Percentiles rank a stretch among this genome's conserved stretches.
Evolutionary conservation across 2,329 filamentous ascomycete genomes (phyloP).

Genomic region (Cercospora sojina): DNA sequence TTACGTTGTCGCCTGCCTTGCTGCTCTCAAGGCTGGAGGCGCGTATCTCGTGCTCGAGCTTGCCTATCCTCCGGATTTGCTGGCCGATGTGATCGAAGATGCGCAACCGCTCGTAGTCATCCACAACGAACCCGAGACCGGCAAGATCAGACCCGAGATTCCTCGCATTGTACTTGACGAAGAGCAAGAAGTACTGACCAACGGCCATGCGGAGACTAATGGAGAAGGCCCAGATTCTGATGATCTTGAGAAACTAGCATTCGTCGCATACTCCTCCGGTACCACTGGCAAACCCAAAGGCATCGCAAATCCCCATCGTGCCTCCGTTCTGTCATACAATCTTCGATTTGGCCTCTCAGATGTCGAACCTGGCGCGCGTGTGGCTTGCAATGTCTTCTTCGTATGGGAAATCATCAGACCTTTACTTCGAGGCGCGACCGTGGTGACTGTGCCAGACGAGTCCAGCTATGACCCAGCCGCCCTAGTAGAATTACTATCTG

Average conservation of each 20-base stretch:
- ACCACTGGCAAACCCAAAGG: constrained; percentile 79
- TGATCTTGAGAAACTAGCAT: constrained; percentile 71
- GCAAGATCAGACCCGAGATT: constrained; percentile 62
- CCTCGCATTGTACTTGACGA: constrained; percentile 67
- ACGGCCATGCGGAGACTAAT: constrained; percentile 33
- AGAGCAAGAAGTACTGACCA: constrained; percentile 35
- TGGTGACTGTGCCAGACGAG: constrained; percentile 72
- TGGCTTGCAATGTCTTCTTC: constrained; percentile 87
- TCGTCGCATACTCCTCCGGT: constrained; percentile 78
- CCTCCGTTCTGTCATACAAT: constrained; percentile 71
- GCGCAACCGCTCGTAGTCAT: constrained; percentile 69
- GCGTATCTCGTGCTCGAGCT: constrained; percentile 79
- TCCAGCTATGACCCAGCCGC: constrained; percentile 74
- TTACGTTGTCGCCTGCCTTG: constrained; percentile 76
- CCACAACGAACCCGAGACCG: constrained; percentile 63
- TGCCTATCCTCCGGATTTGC: constrained; percentile 70
- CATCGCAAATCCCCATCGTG: constrained; percentile 70
- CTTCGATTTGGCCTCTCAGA: constrained; percentile 70
- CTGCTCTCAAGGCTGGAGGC: constrained; percentile 73
- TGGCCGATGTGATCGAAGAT: constrained; percentile 76
- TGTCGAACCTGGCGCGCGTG: constrained; percentile 68
- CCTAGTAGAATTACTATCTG: constrained; percentile 67
- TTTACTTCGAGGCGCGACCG: constrained; percentile 71
- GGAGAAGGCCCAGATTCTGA: constrained; percentile 54
- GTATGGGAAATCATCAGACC: constrained; percentile 82